Base-by-base conservation (phyloP, 805 yeast genomes). In the Isabelozyma pseudorhagii region DNA sequence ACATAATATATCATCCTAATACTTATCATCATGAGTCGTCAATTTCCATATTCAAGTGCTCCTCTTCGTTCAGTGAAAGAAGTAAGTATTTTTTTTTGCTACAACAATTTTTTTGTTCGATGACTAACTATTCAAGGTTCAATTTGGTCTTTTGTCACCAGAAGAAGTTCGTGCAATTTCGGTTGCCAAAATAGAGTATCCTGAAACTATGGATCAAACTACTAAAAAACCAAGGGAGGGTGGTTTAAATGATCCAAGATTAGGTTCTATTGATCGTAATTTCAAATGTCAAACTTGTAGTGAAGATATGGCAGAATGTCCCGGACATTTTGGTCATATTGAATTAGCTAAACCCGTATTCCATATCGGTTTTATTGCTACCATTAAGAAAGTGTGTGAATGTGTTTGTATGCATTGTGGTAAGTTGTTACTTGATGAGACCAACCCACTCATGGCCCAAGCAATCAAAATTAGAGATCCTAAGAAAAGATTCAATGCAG, bases 341-440 rank as follows among this genome's bases (percentile, higher is more conserved):
- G 99, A 94, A 67, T 79, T 94, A 56, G 98, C 99, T 36, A 94
- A 93, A 67, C 99, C 99, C 11, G 99, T 94, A 38, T 94, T 94
- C 73, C 99, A 94, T 69, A 90, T 94, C 68, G 99, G 97, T n/a
- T 94, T 90, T 70, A 84, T 94, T 62, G 82, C 96, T 44, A 93
- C 89, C 66, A 93, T 94, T 63, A 94, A 94, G 67, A 94, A 94
- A 68, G 89, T 90, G 38, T 87, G 97, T 68, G 99, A 94, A 69
- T 88, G 94, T 73, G 93, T 93, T 29, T 94, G 99, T 77, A 92
- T 94, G 91, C 97, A 94, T 74, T 94, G 99, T 78, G 99, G 99
- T 67, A 94, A 93, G 68, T 67, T 94, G 52, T 75, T 92, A 56
- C 75, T 92, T 39, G 98, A 94, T 69, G 98, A 91, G 70, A 67